Evolutionary conservation across 768 basidiomycete species (phyloP).

Genomic region (Coprinellus micaceus): DNA sequence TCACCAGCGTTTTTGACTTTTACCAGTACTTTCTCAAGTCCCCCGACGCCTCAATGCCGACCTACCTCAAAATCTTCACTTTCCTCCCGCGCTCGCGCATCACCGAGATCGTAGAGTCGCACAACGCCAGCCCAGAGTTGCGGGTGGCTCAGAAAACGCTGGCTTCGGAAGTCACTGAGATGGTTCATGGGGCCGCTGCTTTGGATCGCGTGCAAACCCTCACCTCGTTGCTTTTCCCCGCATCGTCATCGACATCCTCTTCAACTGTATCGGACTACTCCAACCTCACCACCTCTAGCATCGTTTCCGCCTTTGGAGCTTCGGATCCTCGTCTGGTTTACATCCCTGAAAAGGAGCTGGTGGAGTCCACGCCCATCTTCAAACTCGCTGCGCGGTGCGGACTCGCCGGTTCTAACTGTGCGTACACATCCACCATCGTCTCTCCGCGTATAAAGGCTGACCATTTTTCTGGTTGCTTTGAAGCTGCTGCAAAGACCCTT

Average conservation of each 20-base stretch:
- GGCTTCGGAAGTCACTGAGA: constrained; percentile 51
- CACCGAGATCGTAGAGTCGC: constrained; percentile 49
- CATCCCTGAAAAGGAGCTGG: constrained; percentile 46
- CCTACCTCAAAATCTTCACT: constrained; percentile 81
- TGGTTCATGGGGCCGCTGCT: constrained; percentile 43
- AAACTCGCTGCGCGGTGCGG: constrained; percentile 60
- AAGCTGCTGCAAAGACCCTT: constrained; percentile 65
- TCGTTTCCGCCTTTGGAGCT: constrained; percentile 56
- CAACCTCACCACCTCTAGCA: constrained; percentile 50
- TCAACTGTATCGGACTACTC: constrained; percentile 31
- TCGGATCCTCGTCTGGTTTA: constrained; percentile 61
- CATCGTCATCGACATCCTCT: not conserved
- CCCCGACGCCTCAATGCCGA: constrained; percentile 74
- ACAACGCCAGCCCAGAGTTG: constrained; percentile 53
- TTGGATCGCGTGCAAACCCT: constrained; percentile 38
- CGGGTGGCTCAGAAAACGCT: constrained; percentile 46
- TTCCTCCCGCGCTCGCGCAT: constrained; percentile 62
- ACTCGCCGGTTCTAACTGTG: constrained; percentile 63
- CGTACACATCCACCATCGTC: too few relatives aligned
- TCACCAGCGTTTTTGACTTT: constrained; percentile 89
- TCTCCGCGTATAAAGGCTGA: not conserved
- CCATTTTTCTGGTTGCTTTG: not conserved
- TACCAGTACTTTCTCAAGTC: constrained; percentile 96
- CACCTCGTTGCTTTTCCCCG: constrained; percentile 40
- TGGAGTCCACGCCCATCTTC: constrained; percentile 44